Evolutionary conservation across 75 land plant genomes (phyloP).

Genomic region (Cunninghamia lanceolata): DNA sequence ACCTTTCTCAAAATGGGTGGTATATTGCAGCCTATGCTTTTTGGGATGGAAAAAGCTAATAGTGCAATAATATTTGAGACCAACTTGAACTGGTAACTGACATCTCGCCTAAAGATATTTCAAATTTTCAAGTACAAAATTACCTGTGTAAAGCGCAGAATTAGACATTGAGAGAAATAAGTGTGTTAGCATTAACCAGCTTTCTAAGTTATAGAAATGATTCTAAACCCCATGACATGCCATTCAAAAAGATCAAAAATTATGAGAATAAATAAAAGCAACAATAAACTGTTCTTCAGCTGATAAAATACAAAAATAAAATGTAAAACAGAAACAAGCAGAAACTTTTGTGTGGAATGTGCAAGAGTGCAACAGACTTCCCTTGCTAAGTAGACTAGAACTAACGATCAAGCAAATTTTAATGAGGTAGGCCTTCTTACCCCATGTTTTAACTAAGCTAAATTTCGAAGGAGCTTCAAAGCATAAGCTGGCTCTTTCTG

Average conservation of each 20-base stretch:
- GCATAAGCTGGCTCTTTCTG: too few relatives aligned
- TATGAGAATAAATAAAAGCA: too few relatives aligned
- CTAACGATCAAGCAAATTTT: too few relatives aligned
- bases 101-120: not conserved
- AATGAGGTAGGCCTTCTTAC: too few relatives aligned
- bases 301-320: too few relatives aligned
- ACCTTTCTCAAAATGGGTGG: not conserved
- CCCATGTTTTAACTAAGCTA: too few relatives aligned
- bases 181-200: not conserved
- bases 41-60: not conserved
- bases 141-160: not conserved
- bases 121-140: not conserved
- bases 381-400: too few relatives aligned
- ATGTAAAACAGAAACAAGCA: too few relatives aligned
- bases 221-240: not conserved
- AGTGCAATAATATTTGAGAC: not conserved
- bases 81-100: not conserved
- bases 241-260: not conserved
- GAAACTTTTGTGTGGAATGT: too few relatives aligned
- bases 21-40: not conserved
- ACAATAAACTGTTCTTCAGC: not conserved
- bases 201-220: not conserved
- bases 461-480: too few relatives aligned
- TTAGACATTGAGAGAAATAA: not conserved
- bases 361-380: too few relatives aligned